Base-by-base conservation (phyloP, 1,284 basidiomycete species). In the Irpex sp. region DNA sequence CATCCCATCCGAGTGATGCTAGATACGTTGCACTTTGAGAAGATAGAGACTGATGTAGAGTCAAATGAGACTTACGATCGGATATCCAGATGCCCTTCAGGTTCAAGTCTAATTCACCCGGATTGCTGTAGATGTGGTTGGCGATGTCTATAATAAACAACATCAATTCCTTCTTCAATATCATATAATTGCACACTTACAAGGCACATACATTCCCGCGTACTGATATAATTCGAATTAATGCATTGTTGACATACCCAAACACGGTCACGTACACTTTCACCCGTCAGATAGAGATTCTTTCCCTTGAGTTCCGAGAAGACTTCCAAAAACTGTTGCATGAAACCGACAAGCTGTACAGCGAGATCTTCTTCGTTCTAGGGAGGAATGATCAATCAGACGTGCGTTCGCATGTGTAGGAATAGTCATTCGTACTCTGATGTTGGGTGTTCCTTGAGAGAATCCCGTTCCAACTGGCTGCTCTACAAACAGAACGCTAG, bases 391-490 rank as follows among this genome's bases (percentile, higher is more conserved):
- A 21, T 46, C 5, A 8, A 5, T 17, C 31, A 37, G 56, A 56
- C 63, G 9, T n/a, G 39, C 39, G 11, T 5, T 5, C 39, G 39
- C n/a, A 43, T 11, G 9, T 3, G 4, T 8, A 55, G 15, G 19
- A 35, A 3, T 1, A 21, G 31, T 31, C 31, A 55, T 65, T 74
- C 36, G n/a, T 64, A 87, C 87, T 61, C 68, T 78, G 62, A 88
- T 87, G 63, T 87, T 84, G 0, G 90, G 89, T 6, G 69, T 81
- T 4, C 93, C 93, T 66, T 87, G 86, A 0, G 89, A 89, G 71
- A 89, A 94, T 1, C 93, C 93, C 0, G 90, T 93, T 5, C 90
- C 89, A 31, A 93, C 86, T 0, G 93, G 93, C 68, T 95, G 93
- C 69, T 95, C 92, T 4, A 94, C 83, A 80, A 84, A 94, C 13